phyloP scores from a whole-genome alignment of 345 rosid genomes.

The Lumnitzera racemosa region DNA sequence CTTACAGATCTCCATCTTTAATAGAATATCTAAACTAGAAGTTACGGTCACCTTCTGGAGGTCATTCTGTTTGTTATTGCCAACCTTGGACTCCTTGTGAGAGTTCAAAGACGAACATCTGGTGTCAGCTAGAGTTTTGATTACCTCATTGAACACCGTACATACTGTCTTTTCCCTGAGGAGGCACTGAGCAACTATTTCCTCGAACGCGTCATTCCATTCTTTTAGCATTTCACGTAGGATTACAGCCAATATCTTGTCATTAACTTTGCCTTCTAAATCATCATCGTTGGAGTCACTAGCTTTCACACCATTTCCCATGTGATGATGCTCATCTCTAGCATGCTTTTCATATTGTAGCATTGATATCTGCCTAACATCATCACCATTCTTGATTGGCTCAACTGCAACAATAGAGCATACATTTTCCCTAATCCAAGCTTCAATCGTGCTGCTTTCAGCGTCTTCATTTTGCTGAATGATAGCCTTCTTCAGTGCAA shows the following conservation, averaged over 20 bases:
- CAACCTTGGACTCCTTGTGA: constrained; percentile 7
- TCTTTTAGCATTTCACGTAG: constrained; percentile 16
- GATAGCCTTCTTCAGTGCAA: constrained; percentile 13
- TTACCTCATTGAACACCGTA: constrained; percentile 24
- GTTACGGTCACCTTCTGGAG: neutral
- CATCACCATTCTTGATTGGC: constrained; percentile 5
- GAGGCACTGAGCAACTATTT: constrained; percentile 3
- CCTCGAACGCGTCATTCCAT: constrained; percentile 19
- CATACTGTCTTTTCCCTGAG: constrained; percentile 27
- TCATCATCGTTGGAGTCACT: constrained; percentile 1
- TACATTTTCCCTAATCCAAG: constrained; percentile 11
- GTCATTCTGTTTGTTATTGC: neutral
- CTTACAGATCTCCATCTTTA: constrained; percentile 4
- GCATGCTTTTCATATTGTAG: neutral
- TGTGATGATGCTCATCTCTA: too few species aligned
- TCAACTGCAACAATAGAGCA: constrained; percentile 11
- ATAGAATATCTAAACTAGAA: constrained; percentile 11
- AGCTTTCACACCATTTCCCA: too few species aligned
- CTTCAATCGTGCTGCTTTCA: constrained; percentile 15
- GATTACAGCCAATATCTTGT: constrained; percentile 11
- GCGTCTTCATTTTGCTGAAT: constrained; percentile 17
- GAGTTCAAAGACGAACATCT: constrained; percentile 10
- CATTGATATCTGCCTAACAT: neutral
- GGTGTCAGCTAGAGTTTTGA: constrained; percentile 11
- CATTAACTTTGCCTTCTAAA: constrained; percentile 10